These are phyloP conservation scores for Exophiala xenobiotica DNA, from an alignment of 2,329 filamentous ascomycete genomes.

Conservation along the genomic window DNA sequence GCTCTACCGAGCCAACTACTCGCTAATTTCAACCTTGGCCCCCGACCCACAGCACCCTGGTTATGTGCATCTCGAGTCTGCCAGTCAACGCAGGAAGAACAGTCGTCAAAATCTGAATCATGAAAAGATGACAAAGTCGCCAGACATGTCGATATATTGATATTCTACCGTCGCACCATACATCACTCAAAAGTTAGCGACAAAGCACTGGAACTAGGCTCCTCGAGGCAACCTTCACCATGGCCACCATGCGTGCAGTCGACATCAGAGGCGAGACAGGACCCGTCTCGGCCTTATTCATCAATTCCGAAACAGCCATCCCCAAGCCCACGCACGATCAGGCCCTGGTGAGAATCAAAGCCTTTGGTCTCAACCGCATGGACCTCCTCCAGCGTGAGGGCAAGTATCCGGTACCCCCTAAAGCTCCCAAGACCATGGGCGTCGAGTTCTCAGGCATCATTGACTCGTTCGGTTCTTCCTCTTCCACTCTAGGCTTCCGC, in stretches of 20 bases:
- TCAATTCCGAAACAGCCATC: constrained; percentile 50
- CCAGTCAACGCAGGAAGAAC: neutral
- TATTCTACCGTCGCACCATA: neutral
- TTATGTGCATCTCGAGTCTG: neutral
- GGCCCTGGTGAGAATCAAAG: constrained; percentile 75
- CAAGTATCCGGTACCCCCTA: constrained; percentile 46
- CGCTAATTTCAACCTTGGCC: neutral
- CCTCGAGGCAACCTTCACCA: constrained; percentile 6
- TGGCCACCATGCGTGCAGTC: constrained; percentile 20
- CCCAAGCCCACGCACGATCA: constrained; percentile 58
- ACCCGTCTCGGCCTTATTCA: constrained; percentile 54
- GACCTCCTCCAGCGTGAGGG: constrained; percentile 48
- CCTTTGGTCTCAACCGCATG: constrained; percentile 71
- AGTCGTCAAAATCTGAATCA: neutral
- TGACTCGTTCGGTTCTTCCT: constrained; percentile 50
- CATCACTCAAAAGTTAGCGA: constrained; percentile 58
- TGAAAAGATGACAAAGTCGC: neutral
- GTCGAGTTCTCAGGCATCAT: constrained; percentile 50
- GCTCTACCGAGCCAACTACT: constrained; percentile 4
- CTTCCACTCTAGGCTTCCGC: constrained; percentile 30
- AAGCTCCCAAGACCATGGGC: constrained; percentile 44
- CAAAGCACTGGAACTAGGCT: constrained; percentile 54
- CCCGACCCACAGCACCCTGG: constrained; percentile 9
- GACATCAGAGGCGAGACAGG: constrained; percentile 58
- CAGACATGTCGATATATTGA: neutral